Conservation (phyloP, 2,329 filamentous ascomycete genomes). For the Fusarium ramigenum region DNA sequence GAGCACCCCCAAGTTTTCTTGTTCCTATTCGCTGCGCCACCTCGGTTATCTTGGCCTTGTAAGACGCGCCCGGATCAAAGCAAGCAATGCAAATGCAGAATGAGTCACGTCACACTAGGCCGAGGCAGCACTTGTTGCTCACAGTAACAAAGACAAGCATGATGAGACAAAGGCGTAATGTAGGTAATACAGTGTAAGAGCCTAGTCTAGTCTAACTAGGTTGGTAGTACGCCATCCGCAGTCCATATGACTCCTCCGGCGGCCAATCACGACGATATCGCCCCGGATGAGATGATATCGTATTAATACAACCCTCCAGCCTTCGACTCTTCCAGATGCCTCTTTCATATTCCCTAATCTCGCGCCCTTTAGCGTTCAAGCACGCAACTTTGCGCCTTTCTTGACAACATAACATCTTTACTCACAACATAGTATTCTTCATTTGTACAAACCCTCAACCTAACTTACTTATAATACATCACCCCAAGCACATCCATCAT, state of each 20-base stretch:
- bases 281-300: conserved; percentile 39
- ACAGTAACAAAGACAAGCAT: background rate
- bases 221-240: conserved; percentile 30
- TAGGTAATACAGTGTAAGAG: background rate
- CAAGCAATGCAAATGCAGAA: background rate
- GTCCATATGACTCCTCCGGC: conserved; percentile 41
- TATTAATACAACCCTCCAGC: conserved; percentile 31
- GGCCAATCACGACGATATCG: conserved; percentile 33
- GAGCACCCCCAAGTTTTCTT: background rate
- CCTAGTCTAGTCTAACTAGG: background rate
- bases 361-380: conserved; percentile 34
- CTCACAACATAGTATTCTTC: conserved; percentile 27
- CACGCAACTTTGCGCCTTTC: conserved; percentile 42
- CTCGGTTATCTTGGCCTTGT: conserved; percentile 11
- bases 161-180: conserved; percentile 5
- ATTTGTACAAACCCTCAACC: background rate
- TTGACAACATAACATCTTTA: conserved; percentile 31
- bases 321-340: conserved; percentile 34
- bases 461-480: conserved; percentile 1
- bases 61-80: conserved; percentile 27
- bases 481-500: conserved; percentile 27
- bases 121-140: background rate
- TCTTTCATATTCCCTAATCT: conserved; percentile 30
- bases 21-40: conserved; percentile 27
- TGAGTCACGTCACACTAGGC: conserved; percentile 34